Percentiles rank a stretch among this genome's conserved stretches.
These are phyloP conservation scores for Fraxinus sp. DNA, from an alignment of 305 asterid genomes.

Conservation along the genomic window DNA sequence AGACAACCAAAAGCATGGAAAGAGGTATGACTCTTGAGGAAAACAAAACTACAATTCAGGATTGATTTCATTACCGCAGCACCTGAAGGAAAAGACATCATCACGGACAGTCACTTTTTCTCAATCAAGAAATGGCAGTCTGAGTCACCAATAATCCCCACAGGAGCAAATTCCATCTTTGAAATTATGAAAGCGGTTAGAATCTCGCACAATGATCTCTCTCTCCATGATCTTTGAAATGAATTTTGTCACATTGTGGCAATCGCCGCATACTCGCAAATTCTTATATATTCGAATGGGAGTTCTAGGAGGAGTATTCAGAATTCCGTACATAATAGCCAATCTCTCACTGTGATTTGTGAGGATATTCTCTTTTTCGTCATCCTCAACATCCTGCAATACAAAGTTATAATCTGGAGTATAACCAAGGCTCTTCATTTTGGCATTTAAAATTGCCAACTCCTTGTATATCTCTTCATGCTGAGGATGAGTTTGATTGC, in stretches of 20 bases:
- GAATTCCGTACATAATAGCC: conserved; percentile 42
- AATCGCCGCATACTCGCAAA: conserved; percentile 28
- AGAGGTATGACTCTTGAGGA: not conserved
- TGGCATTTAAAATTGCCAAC: conserved; percentile 32
- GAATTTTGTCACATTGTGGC: conserved; percentile 31
- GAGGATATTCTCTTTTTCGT: conserved; percentile 47
- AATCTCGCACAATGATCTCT: conserved; percentile 34
- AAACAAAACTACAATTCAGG: not conserved
- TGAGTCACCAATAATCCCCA: conserved; percentile 35
- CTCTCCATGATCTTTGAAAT: conserved; percentile 30
- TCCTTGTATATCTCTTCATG: conserved; percentile 35
- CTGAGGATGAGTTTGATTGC: conserved; percentile 40
- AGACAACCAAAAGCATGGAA: not conserved
- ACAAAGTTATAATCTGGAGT: conserved; percentile 40
- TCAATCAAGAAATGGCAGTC: not conserved
- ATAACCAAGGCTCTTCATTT: conserved; percentile 42
- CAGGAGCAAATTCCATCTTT: conserved; percentile 36
- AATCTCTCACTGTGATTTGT: conserved; percentile 46
- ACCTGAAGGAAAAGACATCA: not conserved
- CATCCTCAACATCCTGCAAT: conserved; percentile 52
- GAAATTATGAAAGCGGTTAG: conserved; percentile 37
- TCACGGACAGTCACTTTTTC: not conserved
- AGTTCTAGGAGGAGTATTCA: conserved; percentile 36
- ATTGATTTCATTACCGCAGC: not conserved
- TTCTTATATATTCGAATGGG: conserved; percentile 41